These are phyloP conservation scores for Cinchona pubescens DNA, from an alignment of 257 asterid genomes.

Conservation along the genomic window DNA sequence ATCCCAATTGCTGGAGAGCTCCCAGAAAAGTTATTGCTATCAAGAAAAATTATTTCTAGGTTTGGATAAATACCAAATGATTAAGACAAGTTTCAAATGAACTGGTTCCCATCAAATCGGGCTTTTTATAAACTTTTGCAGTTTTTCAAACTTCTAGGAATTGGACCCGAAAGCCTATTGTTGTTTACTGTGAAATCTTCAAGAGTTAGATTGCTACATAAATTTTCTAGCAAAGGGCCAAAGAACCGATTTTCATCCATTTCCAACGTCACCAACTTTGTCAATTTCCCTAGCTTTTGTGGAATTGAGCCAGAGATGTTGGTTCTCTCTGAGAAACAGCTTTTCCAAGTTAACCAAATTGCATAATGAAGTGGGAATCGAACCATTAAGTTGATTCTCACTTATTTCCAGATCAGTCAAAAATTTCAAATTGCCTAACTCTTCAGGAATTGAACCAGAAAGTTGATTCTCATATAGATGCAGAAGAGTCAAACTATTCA, in stretches of 20 bases:
- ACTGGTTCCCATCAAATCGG: conserved; percentile 30
- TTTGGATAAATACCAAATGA: conserved; percentile 37
- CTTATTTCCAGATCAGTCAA: conserved; percentile 4
- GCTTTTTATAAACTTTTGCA: conserved; percentile 32
- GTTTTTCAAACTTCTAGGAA: conserved; percentile 36
- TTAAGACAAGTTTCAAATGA: conserved; percentile 31
- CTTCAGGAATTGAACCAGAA: conserved; percentile 22
- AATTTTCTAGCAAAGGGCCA: conserved; percentile 33
- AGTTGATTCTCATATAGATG: conserved; percentile 3
- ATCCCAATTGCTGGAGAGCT: conserved; percentile 39
- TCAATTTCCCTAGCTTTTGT: conserved; percentile 11
- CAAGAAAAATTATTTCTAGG: conserved; percentile 24
- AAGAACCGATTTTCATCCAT: conserved; percentile 23
- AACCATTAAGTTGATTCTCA: conserved; percentile 16
- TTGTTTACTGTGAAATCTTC: conserved; percentile 8
- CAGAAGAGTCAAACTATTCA: background rate
- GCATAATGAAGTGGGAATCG: conserved; percentile 17
- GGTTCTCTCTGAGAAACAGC: conserved; percentile 1
- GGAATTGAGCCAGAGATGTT: conserved; percentile 30
- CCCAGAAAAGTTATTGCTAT: conserved; percentile 32
- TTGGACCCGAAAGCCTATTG: conserved; percentile 30
- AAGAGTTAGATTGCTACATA: conserved; percentile 27
- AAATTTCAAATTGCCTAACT: conserved; percentile 17
- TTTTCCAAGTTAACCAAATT: background rate
- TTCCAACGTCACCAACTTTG: conserved; percentile 4